Percentiles rank a stretch among this genome's conserved stretches.
phyloP scores from a whole-genome alignment of 768 basidiomycete genomes.

The Pulveroboletus ravenelii region DNA sequence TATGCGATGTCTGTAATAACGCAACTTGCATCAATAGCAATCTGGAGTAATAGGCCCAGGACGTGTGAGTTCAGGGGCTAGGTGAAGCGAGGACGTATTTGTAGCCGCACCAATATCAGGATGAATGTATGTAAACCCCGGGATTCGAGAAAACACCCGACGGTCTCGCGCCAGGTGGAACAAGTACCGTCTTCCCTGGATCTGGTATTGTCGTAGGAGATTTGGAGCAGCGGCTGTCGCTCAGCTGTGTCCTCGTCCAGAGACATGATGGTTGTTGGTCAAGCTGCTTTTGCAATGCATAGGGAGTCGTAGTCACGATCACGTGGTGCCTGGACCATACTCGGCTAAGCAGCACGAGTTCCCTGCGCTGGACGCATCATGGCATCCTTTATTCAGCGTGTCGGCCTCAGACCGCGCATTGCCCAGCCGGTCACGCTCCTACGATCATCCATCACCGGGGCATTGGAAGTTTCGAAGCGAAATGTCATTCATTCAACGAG shows the following conservation, averaged over 20 bases:
- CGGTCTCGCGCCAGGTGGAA: conserved; percentile 28
- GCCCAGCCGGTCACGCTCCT: conserved; percentile 1
- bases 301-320: conserved; percentile 1
- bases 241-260: conserved; percentile 39
- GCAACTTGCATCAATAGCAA: conserved; percentile 59
- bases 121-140: conserved; percentile 50
- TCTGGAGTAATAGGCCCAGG: conserved; percentile 32
- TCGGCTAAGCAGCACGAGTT: neutral
- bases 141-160: conserved; percentile 50
- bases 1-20: conserved; percentile 72
- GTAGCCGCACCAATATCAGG: conserved; percentile 48
- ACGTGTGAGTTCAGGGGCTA: conserved; percentile 7
- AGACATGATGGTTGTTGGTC: conserved; percentile 1
- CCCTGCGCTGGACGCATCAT: neutral
- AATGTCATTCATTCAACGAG: neutral
- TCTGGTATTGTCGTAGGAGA: conserved; percentile 17
- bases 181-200: conserved; percentile 5
- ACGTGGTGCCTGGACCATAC: conserved; percentile 6
- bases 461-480: conserved; percentile 3
- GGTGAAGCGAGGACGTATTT: conserved; percentile 19
- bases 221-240: conserved; percentile 43
- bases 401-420: conserved; percentile 14
- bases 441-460: neutral
- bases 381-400: conserved; percentile 14
- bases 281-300: neutral